Evolutionary conservation across 2,329 filamentous ascomycete species (phyloP).

Genomic region (Triangularia verruculosa): DNA sequence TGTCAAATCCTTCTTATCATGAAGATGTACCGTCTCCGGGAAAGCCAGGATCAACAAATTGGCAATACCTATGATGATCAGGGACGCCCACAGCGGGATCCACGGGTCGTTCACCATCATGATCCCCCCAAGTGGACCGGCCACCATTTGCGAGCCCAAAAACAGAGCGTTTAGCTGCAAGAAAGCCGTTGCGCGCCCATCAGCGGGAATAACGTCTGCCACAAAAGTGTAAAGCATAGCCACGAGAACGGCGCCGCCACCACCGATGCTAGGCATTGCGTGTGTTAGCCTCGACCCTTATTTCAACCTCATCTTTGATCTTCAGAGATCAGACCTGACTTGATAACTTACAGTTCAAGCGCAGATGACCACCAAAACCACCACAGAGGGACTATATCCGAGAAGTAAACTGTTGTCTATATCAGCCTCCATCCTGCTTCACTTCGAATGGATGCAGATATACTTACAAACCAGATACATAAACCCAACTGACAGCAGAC

Average conservation of each 20-base stretch:
- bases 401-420: slow-evolving; percentile 34
- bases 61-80: slow-evolving; percentile 32
- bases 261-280: slow-evolving; percentile 35
- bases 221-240: slow-evolving; percentile 47
- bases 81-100: slow-evolving; percentile 39
- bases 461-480: slow-evolving; percentile 27
- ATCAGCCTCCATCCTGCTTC: neutral
- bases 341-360: slow-evolving; percentile 32
- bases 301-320: neutral
- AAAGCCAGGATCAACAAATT: slow-evolving; percentile 34
- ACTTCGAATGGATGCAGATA: neutral
- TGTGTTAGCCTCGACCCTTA: neutral
- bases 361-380: slow-evolving; percentile 34
- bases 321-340: neutral
- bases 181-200: slow-evolving; percentile 38
- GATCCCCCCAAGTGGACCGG: slow-evolving; percentile 41
- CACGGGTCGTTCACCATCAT: slow-evolving; percentile 41
- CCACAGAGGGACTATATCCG: slow-evolving; percentile 41
- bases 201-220: slow-evolving; percentile 42
- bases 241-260: slow-evolving; percentile 37
- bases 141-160: slow-evolving; percentile 38
- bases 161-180: slow-evolving; percentile 39
- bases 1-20: slow-evolving; percentile 14
- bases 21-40: slow-evolving; percentile 43
- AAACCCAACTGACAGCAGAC: slow-evolving; percentile 26